These are phyloP conservation scores for Cercophora sp. DNA, from an alignment of 495 filamentous ascomycete genomes.

Conservation along the genomic window DNA sequence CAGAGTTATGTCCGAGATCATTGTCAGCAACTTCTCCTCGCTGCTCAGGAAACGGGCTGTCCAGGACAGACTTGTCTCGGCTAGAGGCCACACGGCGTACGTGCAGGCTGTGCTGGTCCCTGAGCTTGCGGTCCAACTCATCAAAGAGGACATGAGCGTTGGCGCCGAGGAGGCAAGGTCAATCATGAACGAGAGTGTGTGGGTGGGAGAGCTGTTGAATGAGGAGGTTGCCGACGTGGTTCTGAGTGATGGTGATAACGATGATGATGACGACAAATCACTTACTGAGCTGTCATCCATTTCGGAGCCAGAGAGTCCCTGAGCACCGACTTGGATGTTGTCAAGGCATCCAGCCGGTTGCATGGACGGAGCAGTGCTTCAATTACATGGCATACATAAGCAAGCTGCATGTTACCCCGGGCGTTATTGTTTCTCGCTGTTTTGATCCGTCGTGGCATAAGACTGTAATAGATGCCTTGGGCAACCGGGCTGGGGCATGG, in stretches of 20 bases:
- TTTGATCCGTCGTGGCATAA: no score
- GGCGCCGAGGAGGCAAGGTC: slow-evolving; percentile 58
- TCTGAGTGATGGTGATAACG: slow-evolving; percentile 40
- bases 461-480: no score
- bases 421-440: no score
- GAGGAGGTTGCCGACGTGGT: slow-evolving; percentile 62
- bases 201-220: slow-evolving; percentile 74
- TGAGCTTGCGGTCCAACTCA: slow-evolving; percentile 70
- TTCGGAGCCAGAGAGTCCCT: not conserved
- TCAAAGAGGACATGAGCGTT: slow-evolving; percentile 83
- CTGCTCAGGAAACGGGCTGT: slow-evolving; percentile 60
- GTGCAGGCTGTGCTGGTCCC: slow-evolving; percentile 84
- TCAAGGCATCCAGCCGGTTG: no score
- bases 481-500: no score
- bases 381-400: no score
- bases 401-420: no score
- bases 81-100: slow-evolving; percentile 67
- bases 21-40: slow-evolving; percentile 58
- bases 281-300: not conserved
- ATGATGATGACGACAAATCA: no score
- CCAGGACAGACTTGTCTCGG: slow-evolving; percentile 64
- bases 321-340: not conserved
- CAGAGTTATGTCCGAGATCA: slow-evolving; percentile 56
- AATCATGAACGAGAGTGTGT: slow-evolving; percentile 69
- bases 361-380: no score